Base-by-base conservation (phyloP, 2,329 filamentous ascomycete genomes). In the Pezicula radicicola region DNA sequence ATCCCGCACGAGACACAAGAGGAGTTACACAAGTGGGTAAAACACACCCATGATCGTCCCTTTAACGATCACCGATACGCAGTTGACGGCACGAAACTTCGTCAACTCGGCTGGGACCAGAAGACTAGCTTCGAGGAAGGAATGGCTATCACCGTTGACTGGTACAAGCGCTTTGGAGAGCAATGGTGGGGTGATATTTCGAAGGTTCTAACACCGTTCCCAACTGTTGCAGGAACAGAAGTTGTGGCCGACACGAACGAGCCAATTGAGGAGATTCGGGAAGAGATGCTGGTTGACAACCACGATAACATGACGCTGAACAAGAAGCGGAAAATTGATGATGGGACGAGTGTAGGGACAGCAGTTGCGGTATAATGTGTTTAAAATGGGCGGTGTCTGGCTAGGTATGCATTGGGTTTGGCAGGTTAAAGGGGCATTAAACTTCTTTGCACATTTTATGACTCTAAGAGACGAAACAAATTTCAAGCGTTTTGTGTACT, bases 31-130 rank as follows among this genome's bases (percentile, higher is more conserved):
- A 78, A 78, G 61, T 88, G 84, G 79, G 80, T 92, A 60, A 83
- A 87, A 67, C 87, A 89, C 69, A 90, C 87, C 2, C 79, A 85
- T 57, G 89, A 94, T 70, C 79, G 89, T 18, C 89, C 88, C 0
- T 93, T 88, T 72, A 90, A 90, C 68, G 87, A 91, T 68, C 79
- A 83, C 63, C 76, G 86, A 36, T 91, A 90, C 63, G 85, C 85
- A 10, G 83, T 89, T 2, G 84, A 90, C 64, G 85, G 81, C 33
- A 80, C 78, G 49, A 89, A 89, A 69, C 75, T 90, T 58, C 73
- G 79, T 37, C 70, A 77, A 55, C 74, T 91, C 5, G 87, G 87
- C 19, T 90, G 87, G 87, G 74, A 79, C 50, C 87, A 87, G 66
- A 83, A 81, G 68, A 87, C 81, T 2, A 73, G 69, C 48, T 85